These are phyloP conservation scores for Euphorbia schlechtendalii DNA, from an alignment of 441 rosid genomes.

Conservation along the genomic window DNA sequence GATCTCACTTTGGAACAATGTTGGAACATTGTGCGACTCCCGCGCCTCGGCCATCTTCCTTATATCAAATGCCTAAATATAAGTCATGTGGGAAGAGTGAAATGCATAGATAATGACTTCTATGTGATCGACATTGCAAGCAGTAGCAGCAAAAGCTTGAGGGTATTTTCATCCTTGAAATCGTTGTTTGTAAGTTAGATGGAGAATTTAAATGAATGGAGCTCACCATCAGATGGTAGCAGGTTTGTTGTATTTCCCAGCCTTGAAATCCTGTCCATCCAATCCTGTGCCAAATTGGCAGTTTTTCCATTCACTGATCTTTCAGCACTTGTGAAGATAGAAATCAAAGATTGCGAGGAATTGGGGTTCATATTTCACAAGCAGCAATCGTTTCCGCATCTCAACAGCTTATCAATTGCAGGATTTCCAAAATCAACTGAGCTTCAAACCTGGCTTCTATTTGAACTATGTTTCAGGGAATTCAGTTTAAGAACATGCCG, in stretches of 20 bases:
- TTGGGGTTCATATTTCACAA: not conserved
- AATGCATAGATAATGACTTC: not conserved
- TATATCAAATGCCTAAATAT: not conserved
- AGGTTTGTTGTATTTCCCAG: not conserved
- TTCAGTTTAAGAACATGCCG: not conserved
- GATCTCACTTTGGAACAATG: not conserved
- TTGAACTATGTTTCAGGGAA: slow-evolving; percentile 5
- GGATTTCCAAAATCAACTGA: too few species aligned
- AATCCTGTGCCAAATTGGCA: not conserved
- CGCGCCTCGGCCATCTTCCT: not conserved
- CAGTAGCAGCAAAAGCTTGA: not conserved
- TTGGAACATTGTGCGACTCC: not conserved
- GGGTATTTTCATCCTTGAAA: slow-evolving; percentile 4
- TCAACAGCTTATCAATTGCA: not conserved
- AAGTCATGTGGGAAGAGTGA: not conserved
- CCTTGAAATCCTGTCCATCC: not conserved
- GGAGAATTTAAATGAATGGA: not conserved
- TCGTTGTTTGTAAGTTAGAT: not conserved
- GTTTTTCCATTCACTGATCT: not conserved
- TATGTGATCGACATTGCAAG: not conserved
- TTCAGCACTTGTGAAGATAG: not conserved
- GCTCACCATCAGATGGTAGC: not conserved
- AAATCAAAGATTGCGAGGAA: not conserved
- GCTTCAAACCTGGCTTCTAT: not conserved
- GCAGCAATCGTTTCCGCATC: not conserved